Evolutionary conservation across 2,329 filamentous ascomycete species (phyloP), one percentile per base, ranked within the genome.

Genomic region (Teratosphaeria nubilosa): DNA sequence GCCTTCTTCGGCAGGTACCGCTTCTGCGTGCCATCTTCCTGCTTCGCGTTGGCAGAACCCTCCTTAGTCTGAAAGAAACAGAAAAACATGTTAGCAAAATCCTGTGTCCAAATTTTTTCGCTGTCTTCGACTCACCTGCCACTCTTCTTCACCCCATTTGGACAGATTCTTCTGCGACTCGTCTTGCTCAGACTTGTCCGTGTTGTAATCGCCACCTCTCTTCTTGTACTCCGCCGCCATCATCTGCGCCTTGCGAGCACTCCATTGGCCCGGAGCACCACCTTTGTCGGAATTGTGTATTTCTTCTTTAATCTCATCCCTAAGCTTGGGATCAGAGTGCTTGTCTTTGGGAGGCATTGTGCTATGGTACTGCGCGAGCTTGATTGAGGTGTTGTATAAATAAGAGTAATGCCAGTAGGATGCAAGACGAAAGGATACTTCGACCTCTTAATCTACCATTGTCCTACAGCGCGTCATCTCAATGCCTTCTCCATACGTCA

Each of bases 241-340:
- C 69, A 78, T 73, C 69, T 78, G 75, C 2, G 74, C 75, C 69
- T 78, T 79, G 30, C 76, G 69, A 3, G 77, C 77, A 52, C 75
- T 76, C 77, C 77, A 78, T 70, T 79, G 75, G 2, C 77, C 76
- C 14, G 77, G 76, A 34, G 73, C 73, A 10, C 76, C 76, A 41
- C 76, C 77, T 60, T 79, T 79, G 60, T 77, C 76, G 51, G 72
- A 62, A 4, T 72, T 62, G 52, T 78, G 71, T 52, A 79, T 71
- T 60, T 78, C 76, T 56, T 78, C 69, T 64, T 79, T 78, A 60
- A 78, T 69, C 60, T 78, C 63, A 51, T 78, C 73, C 24, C 76
- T 71, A 13, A 78, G 72, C 56, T 78, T 65, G 1, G 76, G 76
- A 58, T 78, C 74, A 45, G 72, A 76, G 62, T 78, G 78, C 55